A percentile compares a stretch with the other conserved stretches of the same genome.
Evolutionary conservation across 352 stramenopile genomes (phyloP).

Genomic region (Pythium folliculosum): DNA sequence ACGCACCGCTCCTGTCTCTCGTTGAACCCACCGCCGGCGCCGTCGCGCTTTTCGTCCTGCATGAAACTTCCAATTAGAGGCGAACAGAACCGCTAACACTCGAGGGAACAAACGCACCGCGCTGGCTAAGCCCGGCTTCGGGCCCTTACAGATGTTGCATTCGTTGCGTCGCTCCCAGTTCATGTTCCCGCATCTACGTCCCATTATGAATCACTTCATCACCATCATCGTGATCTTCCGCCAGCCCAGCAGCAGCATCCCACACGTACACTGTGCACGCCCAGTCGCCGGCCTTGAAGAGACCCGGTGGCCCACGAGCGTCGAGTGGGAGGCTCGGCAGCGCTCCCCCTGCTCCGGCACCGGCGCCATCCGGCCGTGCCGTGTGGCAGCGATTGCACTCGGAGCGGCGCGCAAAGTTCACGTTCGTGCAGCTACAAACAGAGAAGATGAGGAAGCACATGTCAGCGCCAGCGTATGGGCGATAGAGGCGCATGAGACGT

Average conservation of each 20-base stretch:
- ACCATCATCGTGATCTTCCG: too few species aligned
- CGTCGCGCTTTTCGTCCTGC: conserved; percentile 80
- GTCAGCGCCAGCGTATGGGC: too few species aligned
- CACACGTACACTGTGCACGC: conserved; percentile 70
- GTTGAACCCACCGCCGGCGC: conserved; percentile 80
- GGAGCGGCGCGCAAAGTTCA: conserved; percentile 82
- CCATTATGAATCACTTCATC: too few species aligned
- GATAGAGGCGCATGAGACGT: too few species aligned
- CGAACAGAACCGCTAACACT: too few species aligned
- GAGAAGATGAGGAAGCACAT: background rate
- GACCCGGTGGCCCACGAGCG: conserved; percentile 57
- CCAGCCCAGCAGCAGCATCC: too few species aligned
- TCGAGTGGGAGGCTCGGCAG: conserved; percentile 40
- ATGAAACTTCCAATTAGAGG: too few species aligned
- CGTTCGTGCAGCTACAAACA: conserved; percentile 67
- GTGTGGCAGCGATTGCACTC: conserved; percentile 86
- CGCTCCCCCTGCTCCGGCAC: conserved; percentile 13
- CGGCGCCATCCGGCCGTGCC: conserved; percentile 44
- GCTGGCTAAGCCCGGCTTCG: conserved; percentile 70
- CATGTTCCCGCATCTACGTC: conserved; percentile 76
- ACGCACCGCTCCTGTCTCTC: conserved; percentile 75
- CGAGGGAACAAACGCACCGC: conserved; percentile 38
- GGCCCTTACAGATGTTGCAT: conserved; percentile 88
- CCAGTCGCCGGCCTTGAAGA: conserved; percentile 85
- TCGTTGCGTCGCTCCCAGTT: conserved; percentile 86